Base-by-base conservation (phyloP, 345 rosid genomes). In the Populus deltoides region DNA sequence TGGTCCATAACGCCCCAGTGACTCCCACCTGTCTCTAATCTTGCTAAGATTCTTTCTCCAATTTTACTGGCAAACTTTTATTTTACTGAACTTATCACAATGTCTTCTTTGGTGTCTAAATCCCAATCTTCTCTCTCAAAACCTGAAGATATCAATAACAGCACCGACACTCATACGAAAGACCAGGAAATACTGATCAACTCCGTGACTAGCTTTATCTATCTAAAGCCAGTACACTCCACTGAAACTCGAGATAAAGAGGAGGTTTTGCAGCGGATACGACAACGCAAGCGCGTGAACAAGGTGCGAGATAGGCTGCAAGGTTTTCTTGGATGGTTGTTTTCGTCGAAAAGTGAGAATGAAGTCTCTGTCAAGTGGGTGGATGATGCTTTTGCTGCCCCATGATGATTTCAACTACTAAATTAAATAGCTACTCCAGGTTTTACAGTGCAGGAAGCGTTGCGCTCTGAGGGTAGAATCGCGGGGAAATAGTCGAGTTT, bases 371-470 rank as follows among this genome's bases (percentile, higher is more conserved):
- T 77, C 31, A 73, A 70, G 53, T 89, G 92, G 92, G 78, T 83
- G 65, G 92, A 87, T 45, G 89, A 86, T 71, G 87, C 90, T 65
- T 89, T 86, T 74, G 86, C 92, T 41, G 88, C 89, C 0, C 92
- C 84, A 4, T 33, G 36, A 41, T 89, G 65, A 77, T 41, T 24
- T 10, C 7, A 5, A 0, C 29, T 10, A 12, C 27, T 7, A 10
- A 24, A 24, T 8, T 5, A 63, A 63, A 63, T 13, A 53, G 59
- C 4, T 53, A 53, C 20, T 53, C 20, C 59, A 53, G n/a, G 59
- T 53, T 53, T 53, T 6, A 20, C n/a, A 53, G 59, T 6, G 3
- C n/a, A 53, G 59, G 59, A 53, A 49, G 17, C 17, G 22, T 17
- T 49, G 55, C 17, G 7, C 22, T 49, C 17, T 17, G 20, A 1